Conservation (phyloP, 495 filamentous ascomycete species). For the Penicillium roqueforti region DNA sequence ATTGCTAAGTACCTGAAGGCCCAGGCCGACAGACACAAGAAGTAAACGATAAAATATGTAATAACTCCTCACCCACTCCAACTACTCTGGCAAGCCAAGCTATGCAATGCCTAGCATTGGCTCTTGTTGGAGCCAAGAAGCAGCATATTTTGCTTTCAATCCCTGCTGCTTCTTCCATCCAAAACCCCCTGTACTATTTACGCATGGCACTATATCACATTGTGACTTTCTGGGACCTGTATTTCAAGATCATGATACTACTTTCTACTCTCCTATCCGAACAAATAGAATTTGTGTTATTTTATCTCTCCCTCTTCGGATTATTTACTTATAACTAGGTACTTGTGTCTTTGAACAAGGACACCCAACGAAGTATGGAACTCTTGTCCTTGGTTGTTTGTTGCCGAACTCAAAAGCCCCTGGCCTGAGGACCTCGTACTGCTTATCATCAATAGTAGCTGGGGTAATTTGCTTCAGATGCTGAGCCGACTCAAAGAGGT, state of each 20-base stretch:
- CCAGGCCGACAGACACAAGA: constrained; percentile 69
- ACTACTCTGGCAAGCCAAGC: not conserved
- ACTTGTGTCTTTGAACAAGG: too few relatives aligned
- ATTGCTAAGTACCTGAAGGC: constrained; percentile 84
- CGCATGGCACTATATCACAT: constrained; percentile 24
- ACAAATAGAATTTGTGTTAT: constrained; percentile 23
- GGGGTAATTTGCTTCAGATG: too few relatives aligned
- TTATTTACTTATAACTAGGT: too few relatives aligned
- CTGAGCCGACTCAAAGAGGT: too few relatives aligned
- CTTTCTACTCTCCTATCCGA: constrained; percentile 31
- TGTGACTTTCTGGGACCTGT: constrained; percentile 22
- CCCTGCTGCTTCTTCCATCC: constrained; percentile 4
- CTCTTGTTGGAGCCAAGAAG: constrained; percentile 5
- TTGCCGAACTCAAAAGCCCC: too few relatives aligned
- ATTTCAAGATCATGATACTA: constrained; percentile 27
- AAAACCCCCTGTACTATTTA: constrained; percentile 21
- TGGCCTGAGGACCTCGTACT: too few relatives aligned
- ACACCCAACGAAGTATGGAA: too few relatives aligned
- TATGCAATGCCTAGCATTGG: constrained; percentile 13
- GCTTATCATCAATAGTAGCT: too few relatives aligned
- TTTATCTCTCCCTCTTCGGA: not conserved
- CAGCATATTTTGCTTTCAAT: constrained; percentile 3
- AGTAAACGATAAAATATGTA: constrained; percentile 39
- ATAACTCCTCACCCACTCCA: constrained; percentile 11
- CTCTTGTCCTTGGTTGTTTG: too few relatives aligned